phyloP scores from a whole-genome alignment of 208 protist species.

The Trypanosoma mega region DNA sequence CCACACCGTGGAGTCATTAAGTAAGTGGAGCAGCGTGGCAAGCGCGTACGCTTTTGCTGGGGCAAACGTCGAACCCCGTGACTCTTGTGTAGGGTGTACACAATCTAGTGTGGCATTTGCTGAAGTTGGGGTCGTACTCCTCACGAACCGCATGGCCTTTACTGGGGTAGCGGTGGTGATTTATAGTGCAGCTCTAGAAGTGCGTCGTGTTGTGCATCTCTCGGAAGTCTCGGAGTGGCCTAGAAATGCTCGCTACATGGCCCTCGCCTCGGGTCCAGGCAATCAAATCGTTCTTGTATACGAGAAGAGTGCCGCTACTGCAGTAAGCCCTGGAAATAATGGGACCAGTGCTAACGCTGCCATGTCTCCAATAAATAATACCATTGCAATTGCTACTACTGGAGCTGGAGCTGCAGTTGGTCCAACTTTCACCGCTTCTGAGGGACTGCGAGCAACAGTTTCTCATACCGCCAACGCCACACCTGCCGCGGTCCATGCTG shows the following conservation, averaged over 20 bases:
- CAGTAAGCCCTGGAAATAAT: not conserved
- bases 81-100: conserved; percentile 44
- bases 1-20: conserved; percentile 61
- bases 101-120: conserved; percentile 69
- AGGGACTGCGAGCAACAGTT: no score
- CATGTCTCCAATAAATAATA: no score
- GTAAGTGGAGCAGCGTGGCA: conserved; percentile 48
- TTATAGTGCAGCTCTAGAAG: conserved; percentile 54
- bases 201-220: conserved; percentile 46
- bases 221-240: conserved; percentile 39
- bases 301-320: not conserved
- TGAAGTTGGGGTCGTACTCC: conserved; percentile 49
- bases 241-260: conserved; percentile 19
- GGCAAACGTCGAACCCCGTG: conserved; percentile 50
- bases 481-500: no score
- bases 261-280: conserved; percentile 43
- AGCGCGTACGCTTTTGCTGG: conserved; percentile 37
- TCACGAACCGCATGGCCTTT: conserved; percentile 71
- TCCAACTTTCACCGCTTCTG: no score
- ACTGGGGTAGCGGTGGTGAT: conserved; percentile 56
- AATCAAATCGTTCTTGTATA: conserved; percentile 61
- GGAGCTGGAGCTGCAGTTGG: no score
- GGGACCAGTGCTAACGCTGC: no score
- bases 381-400: no score
- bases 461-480: no score